Evolutionary conservation across 768 basidiomycete species (phyloP), one percentile per base, ranked within the genome.

Genomic region (Termitomyces sp.): DNA sequence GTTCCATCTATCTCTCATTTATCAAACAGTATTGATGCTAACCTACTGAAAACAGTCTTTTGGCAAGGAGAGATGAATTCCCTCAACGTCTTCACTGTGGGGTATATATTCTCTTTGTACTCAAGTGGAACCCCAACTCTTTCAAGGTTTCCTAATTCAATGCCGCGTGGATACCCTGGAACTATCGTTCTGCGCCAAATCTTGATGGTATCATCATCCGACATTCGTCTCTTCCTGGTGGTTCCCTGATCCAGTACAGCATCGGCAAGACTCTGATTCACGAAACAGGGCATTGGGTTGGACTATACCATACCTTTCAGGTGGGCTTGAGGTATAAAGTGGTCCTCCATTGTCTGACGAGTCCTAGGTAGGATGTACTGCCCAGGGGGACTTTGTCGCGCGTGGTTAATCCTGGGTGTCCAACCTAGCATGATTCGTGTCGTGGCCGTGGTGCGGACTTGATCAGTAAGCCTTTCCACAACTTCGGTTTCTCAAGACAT

Each of bases 251-350:
- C 16, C 14, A 46, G 22, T 22, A 44, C 43, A 26, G n/a, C 43
- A 12, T 71, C 63, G 72, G 73, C 1, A 65, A 72, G 58, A 81
- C 78, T 2, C 64, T 78, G 8, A 74, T 73, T 4, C 80, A 81
- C 61, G 79, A 81, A 62, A 70, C 71, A 13, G 24, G 43, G 24
- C 43, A 43, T 43, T 43, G 42, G 42, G n/a, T 43, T 7, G 76
- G 79, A 29, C 1, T 78, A 1, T 75, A 73, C 55, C 78, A 80
- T 63, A 79, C 78, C 27, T 80, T 79, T 68, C 70, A 77, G 64
- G 72, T 63, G n/a, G 76, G 66, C 3, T 26, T 24, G 22, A 26
- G 24, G 24, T 44, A 1, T 26, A 12, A 4, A 6, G 42, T 22
- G 42, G 20, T 43, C 5, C 22, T 24, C 24, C 10, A 5, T 26